Evolutionary conservation across 2,329 filamentous ascomycete species (phyloP), one percentile per base, ranked within the genome.

Genomic region (Calycina herbarum): DNA sequence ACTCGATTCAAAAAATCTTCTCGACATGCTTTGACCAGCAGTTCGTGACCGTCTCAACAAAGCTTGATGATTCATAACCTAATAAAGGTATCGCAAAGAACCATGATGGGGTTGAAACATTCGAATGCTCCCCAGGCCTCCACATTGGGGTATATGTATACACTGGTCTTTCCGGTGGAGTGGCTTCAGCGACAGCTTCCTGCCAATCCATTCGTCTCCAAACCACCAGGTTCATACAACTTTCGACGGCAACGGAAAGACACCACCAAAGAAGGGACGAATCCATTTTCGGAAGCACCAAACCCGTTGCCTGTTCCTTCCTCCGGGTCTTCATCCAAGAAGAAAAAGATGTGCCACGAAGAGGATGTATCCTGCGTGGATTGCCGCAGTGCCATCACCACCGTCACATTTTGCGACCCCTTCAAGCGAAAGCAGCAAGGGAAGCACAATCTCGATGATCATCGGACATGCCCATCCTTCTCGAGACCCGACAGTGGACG

Each of bases 1-100:
- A 57, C 27, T 57, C 54, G 13, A 29, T 17, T 57, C 51, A 57
- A 56, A 56, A 17, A 31, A 57, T 27, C 54, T 33, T 29, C 31
- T 33, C 27, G 54, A n/a, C 54, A 31, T 24, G 27, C 54, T 57
- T 57, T 57, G 54, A 57, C 54, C 54, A 57, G 29, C 54, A 27
- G 27, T 57, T 57, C 27, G 27, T n/a, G 54, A 29, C 13, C 8
- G 27, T 33, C 54, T 33, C 27, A 11, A 57, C 27, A 57, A 57
- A 57, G 54, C 29, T 20, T 31, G 31, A 57, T 57, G 54, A 57
- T 57, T 33, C 54, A 57, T 57, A 57, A 7, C 10, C 27, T 15
- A n/a, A 57, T 29, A 57, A 51, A 51, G 45, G n/a, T 8, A 20
- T 20, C n/a, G 17, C 7, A 48, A 48, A 20, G 42, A 48, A n/a